These are phyloP conservation scores for Coleophoma crateriformis DNA, from an alignment of 2,329 filamentous ascomycete genomes.

Conservation along the genomic window DNA sequence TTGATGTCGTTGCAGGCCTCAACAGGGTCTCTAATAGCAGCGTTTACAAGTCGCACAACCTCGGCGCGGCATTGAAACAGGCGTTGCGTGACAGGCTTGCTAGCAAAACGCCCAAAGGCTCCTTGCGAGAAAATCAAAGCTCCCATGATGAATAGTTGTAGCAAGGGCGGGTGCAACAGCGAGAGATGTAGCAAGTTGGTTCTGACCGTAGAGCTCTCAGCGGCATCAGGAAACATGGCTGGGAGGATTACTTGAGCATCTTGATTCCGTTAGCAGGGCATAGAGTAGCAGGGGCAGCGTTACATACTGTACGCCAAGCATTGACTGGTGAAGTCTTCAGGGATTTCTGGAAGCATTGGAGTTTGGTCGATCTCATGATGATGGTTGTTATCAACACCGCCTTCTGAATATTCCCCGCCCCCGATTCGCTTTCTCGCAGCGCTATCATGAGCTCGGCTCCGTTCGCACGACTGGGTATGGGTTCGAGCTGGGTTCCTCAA, in stretches of 20 bases:
- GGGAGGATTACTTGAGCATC: slow-evolving; percentile 1
- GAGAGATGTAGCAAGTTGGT: not conserved
- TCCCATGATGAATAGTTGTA: not conserved
- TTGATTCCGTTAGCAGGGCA: not conserved
- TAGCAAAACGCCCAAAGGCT: not conserved
- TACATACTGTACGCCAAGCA: not conserved
- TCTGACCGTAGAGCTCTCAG: not conserved
- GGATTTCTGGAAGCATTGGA: not conserved
- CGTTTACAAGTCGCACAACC: not conserved
- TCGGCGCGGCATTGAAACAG: not conserved
- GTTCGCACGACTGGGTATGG: too few species aligned
- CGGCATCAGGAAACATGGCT: not conserved
- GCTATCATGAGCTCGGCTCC: too few species aligned
- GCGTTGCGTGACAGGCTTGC: not conserved
- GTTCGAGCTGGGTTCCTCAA: too few species aligned
- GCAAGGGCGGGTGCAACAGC: not conserved
- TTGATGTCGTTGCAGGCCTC: slow-evolving; percentile 1
- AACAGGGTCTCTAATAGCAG: not conserved
- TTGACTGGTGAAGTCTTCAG: not conserved
- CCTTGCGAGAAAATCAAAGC: not conserved
- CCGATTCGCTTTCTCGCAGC: not conserved
- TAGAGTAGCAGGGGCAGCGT: not conserved
- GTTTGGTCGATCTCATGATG: not conserved
- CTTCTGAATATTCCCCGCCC: not conserved
- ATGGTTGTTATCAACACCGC: not conserved